Evolutionary conservation across 495 filamentous ascomycete species (phyloP).

Genomic region (Aspergillus taichungensis): DNA sequence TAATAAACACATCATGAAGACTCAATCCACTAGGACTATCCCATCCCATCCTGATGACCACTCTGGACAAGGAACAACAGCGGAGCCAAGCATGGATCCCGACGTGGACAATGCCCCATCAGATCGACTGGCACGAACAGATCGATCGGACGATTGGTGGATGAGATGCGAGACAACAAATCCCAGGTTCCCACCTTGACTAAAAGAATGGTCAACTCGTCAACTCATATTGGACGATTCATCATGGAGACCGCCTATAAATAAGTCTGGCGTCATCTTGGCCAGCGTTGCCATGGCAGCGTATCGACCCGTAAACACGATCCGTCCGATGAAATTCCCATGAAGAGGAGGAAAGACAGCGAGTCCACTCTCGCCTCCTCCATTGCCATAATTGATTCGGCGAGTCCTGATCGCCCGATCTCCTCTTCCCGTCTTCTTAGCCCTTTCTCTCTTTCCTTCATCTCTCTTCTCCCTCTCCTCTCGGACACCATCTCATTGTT

Average conservation of each 20-base stretch:
- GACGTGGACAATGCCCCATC: too few relatives aligned
- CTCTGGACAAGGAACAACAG: too few relatives aligned
- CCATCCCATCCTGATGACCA: too few relatives aligned
- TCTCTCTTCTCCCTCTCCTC: slow-evolving; percentile 4
- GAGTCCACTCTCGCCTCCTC: too few relatives aligned
- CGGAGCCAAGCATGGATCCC: too few relatives aligned
- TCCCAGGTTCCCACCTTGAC: too few relatives aligned
- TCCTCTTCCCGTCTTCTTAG: slow-evolving; percentile 14
- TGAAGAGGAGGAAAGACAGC: too few relatives aligned
- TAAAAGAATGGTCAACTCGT: neutral
- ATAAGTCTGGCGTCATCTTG: slow-evolving; percentile 23
- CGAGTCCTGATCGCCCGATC: slow-evolving; percentile 13
- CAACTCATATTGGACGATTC: too few relatives aligned
- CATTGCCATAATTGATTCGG: too few relatives aligned
- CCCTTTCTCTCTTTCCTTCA: slow-evolving; percentile 10
- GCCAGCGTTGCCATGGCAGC: slow-evolving; percentile 39
- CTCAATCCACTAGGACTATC: too few relatives aligned
- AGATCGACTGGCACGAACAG: neutral
- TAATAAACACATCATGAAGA: too few relatives aligned
- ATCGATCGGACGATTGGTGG: too few relatives aligned
- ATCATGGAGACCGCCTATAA: neutral
- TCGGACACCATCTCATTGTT: slow-evolving; percentile 4
- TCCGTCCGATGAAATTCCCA: slow-evolving; percentile 17
- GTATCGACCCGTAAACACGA: slow-evolving; percentile 29
- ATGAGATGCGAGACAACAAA: neutral